Evolutionary conservation across 768 basidiomycete genomes (phyloP), one percentile per base, ranked within the genome.

Genomic region (Collybiopsis confluens): DNA sequence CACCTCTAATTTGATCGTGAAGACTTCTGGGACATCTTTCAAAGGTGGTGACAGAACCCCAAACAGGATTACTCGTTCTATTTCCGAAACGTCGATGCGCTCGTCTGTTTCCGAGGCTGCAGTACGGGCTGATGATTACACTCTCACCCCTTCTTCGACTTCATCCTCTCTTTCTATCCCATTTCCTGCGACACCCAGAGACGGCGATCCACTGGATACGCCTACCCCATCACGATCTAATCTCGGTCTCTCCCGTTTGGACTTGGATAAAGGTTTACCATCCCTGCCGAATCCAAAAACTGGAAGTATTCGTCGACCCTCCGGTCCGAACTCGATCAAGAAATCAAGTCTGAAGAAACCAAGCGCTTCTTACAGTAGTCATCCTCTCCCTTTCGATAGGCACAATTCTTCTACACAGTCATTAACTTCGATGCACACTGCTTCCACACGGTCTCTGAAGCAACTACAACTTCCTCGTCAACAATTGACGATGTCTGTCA

Each of bases 141-240:
- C 54, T 9, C 58, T 37, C 11, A 53, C 58, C 23, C 58, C 59
- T 44, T 48, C 57, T 1, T 72, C 71, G 20, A 68, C 69, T 1
- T 64, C 69, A 1, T 72, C 70, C 15, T 66, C 70, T 11, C 41
- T 70, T 24, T 71, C 70, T 57, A 69, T 69, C 16, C 66, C 69
- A 0, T 54, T 68, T 56, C 71, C 71, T 9, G 42, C 63, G 10
- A 72, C 73, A 3, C 70, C 73, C n/a, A 52, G 58, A 41, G 67
- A 72, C n/a, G 52, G 64, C 18, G 52, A 54, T 28, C 20, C 27
- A 13, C 33, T 49, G 27, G 26, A 43, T 10, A 44, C 33, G 26
- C 28, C 54, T 51, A 55, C 35, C 37, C 7, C 23, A 15, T 48
- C 47, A 24, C 47, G 30, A 11, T n/a, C 30, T 13, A 36, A 33